A percentile compares a stretch with the other conserved stretches of the same genome.
Evolutionary conservation across 2,329 filamentous ascomycete genomes (phyloP).

Genomic region (Colletotrichum brevisporum): DNA sequence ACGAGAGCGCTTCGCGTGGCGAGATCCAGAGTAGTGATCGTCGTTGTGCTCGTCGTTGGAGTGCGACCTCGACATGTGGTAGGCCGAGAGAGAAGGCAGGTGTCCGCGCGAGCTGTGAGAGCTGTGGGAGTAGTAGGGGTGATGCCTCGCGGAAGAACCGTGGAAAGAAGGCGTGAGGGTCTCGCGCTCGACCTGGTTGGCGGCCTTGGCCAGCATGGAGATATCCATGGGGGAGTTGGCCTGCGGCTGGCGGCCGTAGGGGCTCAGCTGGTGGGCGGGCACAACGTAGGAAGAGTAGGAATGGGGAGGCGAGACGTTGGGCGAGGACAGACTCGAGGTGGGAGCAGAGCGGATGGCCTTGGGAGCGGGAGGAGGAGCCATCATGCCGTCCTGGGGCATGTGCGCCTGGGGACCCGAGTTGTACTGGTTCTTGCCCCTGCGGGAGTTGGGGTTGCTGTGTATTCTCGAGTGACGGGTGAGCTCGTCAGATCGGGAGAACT

Average conservation of each 20-base stretch:
- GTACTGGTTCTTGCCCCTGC: conserved; percentile 84
- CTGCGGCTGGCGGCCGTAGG: conserved; percentile 55
- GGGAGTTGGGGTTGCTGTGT: conserved; percentile 98
- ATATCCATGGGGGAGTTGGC: conserved; percentile 63
- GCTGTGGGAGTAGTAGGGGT: conserved; percentile 67
- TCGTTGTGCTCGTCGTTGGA: conserved; percentile 84
- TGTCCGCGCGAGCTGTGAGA: conserved; percentile 69
- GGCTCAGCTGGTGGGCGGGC: conserved; percentile 57
- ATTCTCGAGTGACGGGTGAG: conserved; percentile 97
- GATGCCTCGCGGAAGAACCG: conserved; percentile 63
- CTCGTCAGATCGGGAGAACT: conserved; percentile 96
- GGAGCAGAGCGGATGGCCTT: conserved; percentile 91
- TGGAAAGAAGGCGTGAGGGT: conserved; percentile 58
- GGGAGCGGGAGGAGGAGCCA: conserved; percentile 79
- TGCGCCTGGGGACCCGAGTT: conserved; percentile 54
- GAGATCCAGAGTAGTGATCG: conserved; percentile 78
- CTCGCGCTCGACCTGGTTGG: conserved; percentile 74
- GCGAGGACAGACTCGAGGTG: conserved; percentile 87
- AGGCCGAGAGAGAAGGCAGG: conserved; percentile 84
- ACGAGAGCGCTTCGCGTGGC: conserved; percentile 87
- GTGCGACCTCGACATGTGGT: conserved; percentile 93
- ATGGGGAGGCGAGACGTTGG: conserved; percentile 95
- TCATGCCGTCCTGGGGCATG: conserved; percentile 74
- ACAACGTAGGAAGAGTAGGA: conserved; percentile 82
- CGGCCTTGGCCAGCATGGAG: conserved; percentile 72